These are phyloP conservation scores for Hymenoscyphus occultus DNA, from an alignment of 2,329 filamentous ascomycete species.

Conservation along the genomic window DNA sequence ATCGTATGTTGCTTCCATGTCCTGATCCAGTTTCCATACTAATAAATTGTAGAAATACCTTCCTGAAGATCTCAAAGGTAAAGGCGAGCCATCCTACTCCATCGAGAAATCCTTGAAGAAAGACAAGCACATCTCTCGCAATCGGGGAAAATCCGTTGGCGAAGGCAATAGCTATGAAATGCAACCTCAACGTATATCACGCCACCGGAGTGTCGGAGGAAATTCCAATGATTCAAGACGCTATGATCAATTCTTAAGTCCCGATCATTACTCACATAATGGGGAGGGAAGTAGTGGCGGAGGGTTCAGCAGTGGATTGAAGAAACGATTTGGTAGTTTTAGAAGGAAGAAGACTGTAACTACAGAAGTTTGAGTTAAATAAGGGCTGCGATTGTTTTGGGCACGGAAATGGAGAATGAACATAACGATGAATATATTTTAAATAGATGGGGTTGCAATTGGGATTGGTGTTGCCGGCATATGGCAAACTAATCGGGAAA, in stretches of 20 bases:
- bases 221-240: constrained; percentile 15
- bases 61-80: constrained; percentile 76
- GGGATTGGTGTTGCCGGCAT: no score
- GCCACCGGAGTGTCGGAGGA: constrained; percentile 43
- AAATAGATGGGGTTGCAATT: not conserved
- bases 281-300: not conserved
- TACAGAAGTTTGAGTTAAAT: not conserved
- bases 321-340: constrained; percentile 52
- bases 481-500: not conserved
- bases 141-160: constrained; percentile 18
- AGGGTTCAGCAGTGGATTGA: constrained; percentile 48
- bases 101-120: constrained; percentile 66
- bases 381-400: not conserved
- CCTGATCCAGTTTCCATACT: not conserved
- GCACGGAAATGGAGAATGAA: not conserved
- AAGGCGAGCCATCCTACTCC: constrained; percentile 73
- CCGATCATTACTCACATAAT: constrained; percentile 13
- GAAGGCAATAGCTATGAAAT: constrained; percentile 47
- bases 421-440: not conserved
- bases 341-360: constrained; percentile 36
- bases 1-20: constrained; percentile 56
- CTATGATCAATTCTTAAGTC: constrained; percentile 11
- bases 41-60: constrained; percentile 57
- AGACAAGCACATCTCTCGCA: constrained; percentile 40
- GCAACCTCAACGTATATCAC: constrained; percentile 40